These are phyloP conservation scores for Oryza nivara DNA, from an alignment of 176 grass and related monocot genomes.

Conservation along the genomic window DNA sequence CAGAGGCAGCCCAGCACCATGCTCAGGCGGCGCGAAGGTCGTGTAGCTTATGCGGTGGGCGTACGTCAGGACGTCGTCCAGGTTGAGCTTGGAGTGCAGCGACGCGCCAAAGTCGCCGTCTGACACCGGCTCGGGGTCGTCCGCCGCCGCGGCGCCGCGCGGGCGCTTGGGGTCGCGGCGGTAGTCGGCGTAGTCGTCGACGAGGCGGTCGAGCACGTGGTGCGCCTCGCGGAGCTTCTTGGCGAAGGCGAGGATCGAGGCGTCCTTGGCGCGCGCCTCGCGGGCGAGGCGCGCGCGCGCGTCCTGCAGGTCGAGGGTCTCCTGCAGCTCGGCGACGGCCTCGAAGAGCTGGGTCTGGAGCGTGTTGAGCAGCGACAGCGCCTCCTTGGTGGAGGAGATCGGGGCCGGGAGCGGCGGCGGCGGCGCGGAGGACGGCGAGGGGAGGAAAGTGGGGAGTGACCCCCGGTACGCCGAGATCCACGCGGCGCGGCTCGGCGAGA, in stretches of 20 bases:
- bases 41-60: slow-evolving; percentile 94
- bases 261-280: slow-evolving; percentile 70
- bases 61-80: slow-evolving; percentile 78
- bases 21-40: slow-evolving; percentile 94
- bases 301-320: slow-evolving; percentile 92
- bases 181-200: slow-evolving; percentile 92
- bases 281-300: slow-evolving; percentile 50
- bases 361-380: slow-evolving; percentile 65
- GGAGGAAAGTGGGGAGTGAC: slow-evolving; percentile 67
- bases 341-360: slow-evolving; percentile 94
- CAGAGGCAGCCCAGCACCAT: slow-evolving; percentile 85
- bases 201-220: slow-evolving; percentile 90
- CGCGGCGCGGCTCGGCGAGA: slow-evolving; percentile 69
- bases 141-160: slow-evolving; percentile 23
- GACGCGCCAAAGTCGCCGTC: slow-evolving; percentile 50
- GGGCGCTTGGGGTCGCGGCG: slow-evolving; percentile 65
- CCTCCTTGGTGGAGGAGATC: slow-evolving; percentile 68
- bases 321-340: slow-evolving; percentile 82
- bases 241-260: slow-evolving; percentile 70
- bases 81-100: slow-evolving; percentile 72
- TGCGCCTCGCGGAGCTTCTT: slow-evolving; percentile 91
- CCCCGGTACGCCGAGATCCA: slow-evolving; percentile 89
- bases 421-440: slow-evolving; percentile 42
- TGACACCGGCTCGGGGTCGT: slow-evolving; percentile 30
- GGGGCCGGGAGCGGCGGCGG: slow-evolving; percentile 33